Conservation (phyloP, 1,139 yeast genomes). For the Kluyveromyces sp. region DNA sequence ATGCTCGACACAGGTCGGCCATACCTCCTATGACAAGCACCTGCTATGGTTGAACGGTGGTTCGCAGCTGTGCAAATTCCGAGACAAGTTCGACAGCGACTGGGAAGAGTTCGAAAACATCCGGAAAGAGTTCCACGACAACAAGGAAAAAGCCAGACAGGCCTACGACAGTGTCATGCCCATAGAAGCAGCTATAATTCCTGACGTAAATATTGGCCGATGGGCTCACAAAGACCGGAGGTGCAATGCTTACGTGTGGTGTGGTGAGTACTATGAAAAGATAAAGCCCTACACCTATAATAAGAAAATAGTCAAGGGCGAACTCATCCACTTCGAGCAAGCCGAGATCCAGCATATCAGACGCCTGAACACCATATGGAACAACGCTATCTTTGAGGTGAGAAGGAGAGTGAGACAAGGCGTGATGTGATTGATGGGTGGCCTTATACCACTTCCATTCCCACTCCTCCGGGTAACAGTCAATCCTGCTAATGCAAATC, state of each 20-base stretch:
- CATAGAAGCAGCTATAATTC: slow-evolving; percentile 10
- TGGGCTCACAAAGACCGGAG: slow-evolving; percentile 9
- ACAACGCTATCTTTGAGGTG: neutral
- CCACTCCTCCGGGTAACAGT: too few species aligned
- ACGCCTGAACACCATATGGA: slow-evolving; percentile 8
- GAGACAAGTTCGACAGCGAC: slow-evolving; percentile 8
- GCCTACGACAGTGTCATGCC: slow-evolving; percentile 8
- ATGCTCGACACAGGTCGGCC: slow-evolving; percentile 12
- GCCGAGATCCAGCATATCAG: slow-evolving; percentile 1
- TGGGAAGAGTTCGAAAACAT: slow-evolving; percentile 7
- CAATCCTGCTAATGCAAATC: too few species aligned
- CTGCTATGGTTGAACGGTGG: slow-evolving; percentile 17
- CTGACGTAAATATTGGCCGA: slow-evolving; percentile 6
- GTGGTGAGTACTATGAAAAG: slow-evolving; percentile 8
- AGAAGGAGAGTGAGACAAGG: too few species aligned
- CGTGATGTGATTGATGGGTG: too few species aligned
- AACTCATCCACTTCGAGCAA: slow-evolving; percentile 2
- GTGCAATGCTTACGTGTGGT: slow-evolving; percentile 9
- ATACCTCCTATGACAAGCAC: slow-evolving; percentile 6
- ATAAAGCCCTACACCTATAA: slow-evolving; percentile 10
- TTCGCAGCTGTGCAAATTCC: slow-evolving; percentile 11
- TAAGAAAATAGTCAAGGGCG: slow-evolving; percentile 6
- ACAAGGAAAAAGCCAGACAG: slow-evolving; percentile 7
- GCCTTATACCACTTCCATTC: too few species aligned
- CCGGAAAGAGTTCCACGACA: slow-evolving; percentile 3